Evolutionary conservation across 2,329 filamentous ascomycete genomes (phyloP), one percentile per base, ranked within the genome.

Genomic region (Sarocladium brachiariae): DNA sequence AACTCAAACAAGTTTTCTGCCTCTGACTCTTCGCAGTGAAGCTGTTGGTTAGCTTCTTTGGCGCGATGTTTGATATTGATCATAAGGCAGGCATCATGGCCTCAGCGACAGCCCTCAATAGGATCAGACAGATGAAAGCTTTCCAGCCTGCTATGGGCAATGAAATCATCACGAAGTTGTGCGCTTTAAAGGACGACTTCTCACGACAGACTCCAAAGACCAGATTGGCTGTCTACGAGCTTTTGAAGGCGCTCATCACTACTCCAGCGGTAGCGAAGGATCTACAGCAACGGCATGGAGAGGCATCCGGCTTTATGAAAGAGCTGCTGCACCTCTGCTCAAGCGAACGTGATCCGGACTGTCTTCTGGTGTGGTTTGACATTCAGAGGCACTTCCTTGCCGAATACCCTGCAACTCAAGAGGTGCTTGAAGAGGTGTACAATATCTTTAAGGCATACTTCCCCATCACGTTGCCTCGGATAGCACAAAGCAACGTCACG

Each of bases 401-500:
- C 2, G 65, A 69, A 13, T 80, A 75, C 49, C 64, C 67, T 0
- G 66, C 72, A 1, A 70, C 75, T 0, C 54, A 69, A 4, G 72
- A 75, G 8, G 64, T 78, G 2, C 65, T 72, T 8, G 70, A 72
- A 27, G 71, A 75, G 51, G 67, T 78, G 2, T 82, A 80, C 60
- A 72, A 72, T 50, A 64, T 72, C 1, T 81, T 80, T 61, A 80
- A 80, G 13, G 75, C 75, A 25, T 83, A 82, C 59, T 83, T 81
- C 54, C 79, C 79, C 14, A 82, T 83, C 51, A 79, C 77, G 0
- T 63, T 83, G 38, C 68, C 68, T 13, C 70, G 77, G 24, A 70
- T 71, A 50, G 73, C 77, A 0, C 71, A 74, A 21, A 73, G 73
- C 30, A 70, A 71, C 5, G 71, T 81, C 34, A 81, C 78, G 1